Percentiles rank a stretch among this genome's conserved stretches.
Conservation (phyloP, 495 filamentous ascomycete genomes). For the Penicillium silybi region DNA sequence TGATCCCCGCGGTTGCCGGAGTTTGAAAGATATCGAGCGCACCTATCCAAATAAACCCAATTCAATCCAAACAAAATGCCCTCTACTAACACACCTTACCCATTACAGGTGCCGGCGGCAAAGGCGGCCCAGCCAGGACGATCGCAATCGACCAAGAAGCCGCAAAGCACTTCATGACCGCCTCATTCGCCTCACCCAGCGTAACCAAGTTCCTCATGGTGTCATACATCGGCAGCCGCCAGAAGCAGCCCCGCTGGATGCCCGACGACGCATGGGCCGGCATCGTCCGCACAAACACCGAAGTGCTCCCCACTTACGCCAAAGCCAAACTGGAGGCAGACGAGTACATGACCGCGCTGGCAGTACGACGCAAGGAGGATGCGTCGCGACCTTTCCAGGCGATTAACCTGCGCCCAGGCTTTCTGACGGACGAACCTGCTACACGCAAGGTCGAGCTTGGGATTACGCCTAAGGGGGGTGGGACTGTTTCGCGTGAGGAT, state of each 20-base stretch:
- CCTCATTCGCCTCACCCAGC: constrained; percentile 51
- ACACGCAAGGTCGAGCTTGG: constrained; percentile 63
- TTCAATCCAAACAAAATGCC: background rate
- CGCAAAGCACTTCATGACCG: constrained; percentile 65
- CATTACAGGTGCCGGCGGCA: constrained; percentile 63
- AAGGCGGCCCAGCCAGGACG: constrained; percentile 61
- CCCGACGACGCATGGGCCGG: constrained; percentile 52
- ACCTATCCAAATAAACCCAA: background rate
- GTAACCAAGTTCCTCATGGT: constrained; percentile 74
- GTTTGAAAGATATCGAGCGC: background rate
- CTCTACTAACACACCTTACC: background rate
- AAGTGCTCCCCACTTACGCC: constrained; percentile 59
- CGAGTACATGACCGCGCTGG: constrained; percentile 60
- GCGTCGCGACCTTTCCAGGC: constrained; percentile 52
- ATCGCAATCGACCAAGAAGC: constrained; percentile 64
- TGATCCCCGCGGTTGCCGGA: background rate
- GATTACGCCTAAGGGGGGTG: constrained; percentile 47
- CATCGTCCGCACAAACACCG: constrained; percentile 47
- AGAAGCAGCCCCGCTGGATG: constrained; percentile 62
- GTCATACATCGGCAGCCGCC: constrained; percentile 61
- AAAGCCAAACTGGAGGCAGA: constrained; percentile 75
- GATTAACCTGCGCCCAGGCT: constrained; percentile 67
- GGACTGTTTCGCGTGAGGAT: constrained; percentile 59
- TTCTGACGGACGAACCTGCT: constrained; percentile 54
- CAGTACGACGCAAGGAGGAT: constrained; percentile 42